Conservation (phyloP, 108 stramenopile genomes). For the Nitzschia putrida region DNA sequence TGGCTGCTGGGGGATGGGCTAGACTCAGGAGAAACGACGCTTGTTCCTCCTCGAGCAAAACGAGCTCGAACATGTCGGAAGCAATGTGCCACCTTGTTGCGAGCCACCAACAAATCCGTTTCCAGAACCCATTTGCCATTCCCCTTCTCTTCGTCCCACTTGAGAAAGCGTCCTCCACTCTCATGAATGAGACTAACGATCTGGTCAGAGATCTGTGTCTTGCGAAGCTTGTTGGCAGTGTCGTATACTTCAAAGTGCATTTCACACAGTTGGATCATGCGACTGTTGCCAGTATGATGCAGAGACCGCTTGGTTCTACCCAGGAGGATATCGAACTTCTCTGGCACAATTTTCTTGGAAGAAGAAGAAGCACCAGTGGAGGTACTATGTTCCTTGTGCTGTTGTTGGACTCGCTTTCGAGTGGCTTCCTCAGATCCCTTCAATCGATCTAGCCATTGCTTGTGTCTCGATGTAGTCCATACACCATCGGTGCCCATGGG, state of each 20-base stretch:
- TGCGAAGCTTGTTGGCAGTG: constrained; percentile 22
- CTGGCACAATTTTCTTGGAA: background rate
- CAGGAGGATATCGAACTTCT: constrained; percentile 31
- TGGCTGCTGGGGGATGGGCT: too few relatives aligned
- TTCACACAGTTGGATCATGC: constrained; percentile 11
- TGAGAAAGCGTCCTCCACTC: constrained; percentile 30
- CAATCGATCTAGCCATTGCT: constrained; percentile 15
- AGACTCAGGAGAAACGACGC: too few relatives aligned
- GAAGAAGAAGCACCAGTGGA: too few relatives aligned
- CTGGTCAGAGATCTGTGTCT: constrained; percentile 24
- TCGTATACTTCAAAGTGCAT: constrained; percentile 28
- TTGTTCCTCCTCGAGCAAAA: too few relatives aligned
- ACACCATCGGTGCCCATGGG: constrained; percentile 8
- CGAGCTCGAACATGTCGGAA: constrained; percentile 12
- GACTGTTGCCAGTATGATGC: constrained; percentile 10
- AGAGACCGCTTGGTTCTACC: constrained; percentile 14
- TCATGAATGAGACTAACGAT: constrained; percentile 28
- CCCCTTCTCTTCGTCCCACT: constrained; percentile 14
- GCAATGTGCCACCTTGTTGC: constrained; percentile 31
- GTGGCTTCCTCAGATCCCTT: constrained; percentile 1
- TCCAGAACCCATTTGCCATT: constrained; percentile 6
- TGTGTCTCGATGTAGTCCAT: constrained; percentile 6
- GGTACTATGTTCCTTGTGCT: too few relatives aligned
- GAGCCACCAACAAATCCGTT: constrained; percentile 7
- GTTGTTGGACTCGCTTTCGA: background rate